These are phyloP conservation scores for Daldinia sp. DNA, from an alignment of 2,329 filamentous ascomycete species.

Conservation along the genomic window DNA sequence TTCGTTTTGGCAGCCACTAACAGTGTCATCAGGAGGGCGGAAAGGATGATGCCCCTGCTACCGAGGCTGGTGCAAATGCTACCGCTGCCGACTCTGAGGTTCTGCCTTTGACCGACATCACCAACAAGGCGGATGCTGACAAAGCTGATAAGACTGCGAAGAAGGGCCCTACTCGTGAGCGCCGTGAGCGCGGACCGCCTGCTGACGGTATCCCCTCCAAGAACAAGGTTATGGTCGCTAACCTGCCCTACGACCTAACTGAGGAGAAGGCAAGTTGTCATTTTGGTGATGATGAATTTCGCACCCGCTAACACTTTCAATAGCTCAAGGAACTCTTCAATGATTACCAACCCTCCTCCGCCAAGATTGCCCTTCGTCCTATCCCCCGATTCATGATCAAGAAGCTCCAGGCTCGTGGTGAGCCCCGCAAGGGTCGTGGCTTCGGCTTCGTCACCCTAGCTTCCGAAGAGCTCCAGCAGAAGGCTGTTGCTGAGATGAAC, in stretches of 20 bases:
- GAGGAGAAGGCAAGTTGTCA: conserved; percentile 85
- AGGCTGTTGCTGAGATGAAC: conserved; percentile 98
- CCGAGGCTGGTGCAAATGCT: conserved; percentile 62
- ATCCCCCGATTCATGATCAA: conserved; percentile 99
- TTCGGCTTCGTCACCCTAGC: conserved; percentile 98
- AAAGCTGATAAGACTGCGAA: conserved; percentile 53
- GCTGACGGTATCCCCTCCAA: conserved; percentile 98
- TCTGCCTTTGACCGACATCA: conserved; percentile 67
- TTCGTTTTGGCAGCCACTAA: conserved; percentile 34
- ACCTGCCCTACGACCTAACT: conserved; percentile 96
- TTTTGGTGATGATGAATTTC: background rate
- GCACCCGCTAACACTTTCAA: conserved; percentile 46
- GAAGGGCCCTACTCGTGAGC: conserved; percentile 69
- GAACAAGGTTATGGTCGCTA: conserved; percentile 99
- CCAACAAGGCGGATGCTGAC: conserved; percentile 61
- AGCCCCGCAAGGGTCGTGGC: conserved; percentile 98
- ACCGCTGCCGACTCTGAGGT: conserved; percentile 66
- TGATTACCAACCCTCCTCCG: conserved; percentile 90
- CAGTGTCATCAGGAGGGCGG: conserved; percentile 55
- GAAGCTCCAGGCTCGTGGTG: conserved; percentile 98
- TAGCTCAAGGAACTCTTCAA: conserved; percentile 98
- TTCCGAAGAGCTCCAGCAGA: conserved; percentile 95
- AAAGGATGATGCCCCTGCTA: conserved; percentile 60
- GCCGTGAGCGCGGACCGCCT: conserved; percentile 89
- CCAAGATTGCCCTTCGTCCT: conserved; percentile 98